Evolutionary conservation across 768 basidiomycete genomes (phyloP).

Genomic region (Suillus spraguei): DNA sequence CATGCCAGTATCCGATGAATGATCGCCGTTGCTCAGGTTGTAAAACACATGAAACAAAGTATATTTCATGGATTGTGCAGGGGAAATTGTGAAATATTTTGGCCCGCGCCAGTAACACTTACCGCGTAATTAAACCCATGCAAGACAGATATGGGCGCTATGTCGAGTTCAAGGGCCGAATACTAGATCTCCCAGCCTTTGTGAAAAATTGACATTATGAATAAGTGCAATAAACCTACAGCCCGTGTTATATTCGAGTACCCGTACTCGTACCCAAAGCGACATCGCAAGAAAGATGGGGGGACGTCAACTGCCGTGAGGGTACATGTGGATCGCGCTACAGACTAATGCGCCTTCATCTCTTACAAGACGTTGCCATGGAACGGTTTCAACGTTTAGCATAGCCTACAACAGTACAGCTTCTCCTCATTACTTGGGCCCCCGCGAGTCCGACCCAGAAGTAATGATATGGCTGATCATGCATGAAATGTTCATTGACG

Average conservation of each 20-base stretch:
- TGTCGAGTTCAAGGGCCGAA: neutral
- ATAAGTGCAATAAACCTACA: neutral
- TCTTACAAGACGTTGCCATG: neutral
- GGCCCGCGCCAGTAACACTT: neutral
- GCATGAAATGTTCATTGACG: constrained; percentile 37
- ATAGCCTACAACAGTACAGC: constrained; percentile 37
- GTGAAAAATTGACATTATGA: neutral
- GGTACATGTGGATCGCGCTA: neutral
- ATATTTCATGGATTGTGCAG: neutral
- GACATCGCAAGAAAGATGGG: neutral
- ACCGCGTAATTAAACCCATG: neutral
- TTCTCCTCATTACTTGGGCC: constrained; percentile 48
- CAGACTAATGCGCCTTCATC: no score
- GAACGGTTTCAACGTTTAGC: constrained; percentile 30
- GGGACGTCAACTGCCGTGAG: neutral
- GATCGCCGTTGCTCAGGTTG: neutral
- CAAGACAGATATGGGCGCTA: neutral
- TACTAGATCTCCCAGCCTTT: neutral
- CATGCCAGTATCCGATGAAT: neutral
- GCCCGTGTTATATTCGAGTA: neutral
- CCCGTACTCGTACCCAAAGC: neutral
- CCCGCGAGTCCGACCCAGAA: constrained; percentile 41
- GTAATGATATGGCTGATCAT: constrained; percentile 37
- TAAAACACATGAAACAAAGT: neutral
- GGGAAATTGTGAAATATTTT: neutral